Evolutionary conservation across 805 yeast genomes (phyloP), one percentile per base, ranked within the genome.

Genomic region (Ogataea nitratoaversa): DNA sequence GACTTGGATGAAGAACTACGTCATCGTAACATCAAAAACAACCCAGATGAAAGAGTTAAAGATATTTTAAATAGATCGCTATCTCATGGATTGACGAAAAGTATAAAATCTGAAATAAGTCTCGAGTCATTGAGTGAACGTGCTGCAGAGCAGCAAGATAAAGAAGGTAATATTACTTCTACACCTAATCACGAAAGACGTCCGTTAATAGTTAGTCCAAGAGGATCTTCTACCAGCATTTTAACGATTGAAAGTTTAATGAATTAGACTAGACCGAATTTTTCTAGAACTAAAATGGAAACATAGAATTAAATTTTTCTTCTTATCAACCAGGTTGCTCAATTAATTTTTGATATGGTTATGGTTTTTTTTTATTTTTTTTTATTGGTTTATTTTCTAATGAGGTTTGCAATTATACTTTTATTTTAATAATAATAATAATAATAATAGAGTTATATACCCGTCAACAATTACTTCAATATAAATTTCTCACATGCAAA

Each of bases 31-130:
- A 40, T 56, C 18, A 41, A 41, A 19, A 42, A 41, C 32, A 50
- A 50, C 32, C 54, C 57, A 13, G 61, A 57, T 43, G 59, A 55
- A 24, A 44, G 53, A n/a, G 52, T 50, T 20, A 55, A 62, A 38
- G 54, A 50, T 14, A 47, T 61, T 37, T 33, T 62, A 25, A 50
- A 54, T 28, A 46, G 54, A 37, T 44, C 54, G 13, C 17, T 56
- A 37, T 51, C 58, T 13, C 56, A 53, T 36, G 60, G 52, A 17
- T 37, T 59, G 5, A 42, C 57, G 1, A 19, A 42, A 18, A 38
- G 42, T 18, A 32, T 30, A 16, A 39, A 35, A 25, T 47, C 53
- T 1, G 45, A 47, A 20, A 23, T 38, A 8, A 46, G 39, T 30
- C 35, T 49, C 27, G 11, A 14, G 9, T 17, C 37, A 30, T 5